A percentile compares a stretch with the other conserved stretches of the same genome.
Evolutionary conservation across 169 alveolate genomes (phyloP).

Genomic region (Plasmodium chabaudi): DNA sequence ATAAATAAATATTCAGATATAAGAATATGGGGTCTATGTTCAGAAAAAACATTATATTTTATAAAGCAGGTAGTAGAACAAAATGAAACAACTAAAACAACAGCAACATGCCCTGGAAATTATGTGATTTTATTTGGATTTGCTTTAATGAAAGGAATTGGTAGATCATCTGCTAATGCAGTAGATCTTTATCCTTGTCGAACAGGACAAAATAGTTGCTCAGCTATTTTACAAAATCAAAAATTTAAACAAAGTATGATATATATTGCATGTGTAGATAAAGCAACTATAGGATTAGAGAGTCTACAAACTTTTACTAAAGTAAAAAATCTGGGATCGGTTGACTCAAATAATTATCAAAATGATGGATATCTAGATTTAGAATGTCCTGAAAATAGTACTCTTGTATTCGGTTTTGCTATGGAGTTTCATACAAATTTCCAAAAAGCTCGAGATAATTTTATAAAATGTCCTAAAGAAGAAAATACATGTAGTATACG

Average conservation of each 20-base stretch:
- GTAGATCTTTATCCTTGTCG: conserved; percentile 79
- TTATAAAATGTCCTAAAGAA: conserved; percentile 30
- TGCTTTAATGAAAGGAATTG: conserved; percentile 76
- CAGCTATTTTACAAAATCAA: conserved; percentile 70
- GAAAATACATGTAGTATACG: conserved; percentile 37
- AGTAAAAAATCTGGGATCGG: conserved; percentile 57
- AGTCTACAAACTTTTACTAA: conserved; percentile 69
- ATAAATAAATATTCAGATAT: conserved; percentile 76
- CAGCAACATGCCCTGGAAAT: conserved; percentile 80
- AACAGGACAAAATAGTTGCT: conserved; percentile 77
- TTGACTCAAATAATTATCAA: conserved; percentile 22
- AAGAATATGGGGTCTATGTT: conserved; percentile 86
- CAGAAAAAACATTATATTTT: conserved; percentile 80
- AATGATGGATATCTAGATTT: conserved; percentile 48
- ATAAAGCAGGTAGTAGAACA: conserved; percentile 83
- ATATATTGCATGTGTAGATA: conserved; percentile 73
- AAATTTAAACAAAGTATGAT: conserved; percentile 76
- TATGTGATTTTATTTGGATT: conserved; percentile 78
- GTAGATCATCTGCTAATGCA: conserved; percentile 73
- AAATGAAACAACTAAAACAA: conserved; percentile 74
- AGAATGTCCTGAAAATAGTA: conserved; percentile 66
- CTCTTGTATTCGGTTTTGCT: conserved; percentile 68
- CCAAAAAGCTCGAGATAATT: conserved; percentile 52
- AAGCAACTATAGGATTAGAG: conserved; percentile 64
- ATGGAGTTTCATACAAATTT: conserved; percentile 75